Evolutionary conservation across 129 eudicot genomes (phyloP), one percentile per base, ranked within the genome.

Genomic region (Lactuca sativa): DNA sequence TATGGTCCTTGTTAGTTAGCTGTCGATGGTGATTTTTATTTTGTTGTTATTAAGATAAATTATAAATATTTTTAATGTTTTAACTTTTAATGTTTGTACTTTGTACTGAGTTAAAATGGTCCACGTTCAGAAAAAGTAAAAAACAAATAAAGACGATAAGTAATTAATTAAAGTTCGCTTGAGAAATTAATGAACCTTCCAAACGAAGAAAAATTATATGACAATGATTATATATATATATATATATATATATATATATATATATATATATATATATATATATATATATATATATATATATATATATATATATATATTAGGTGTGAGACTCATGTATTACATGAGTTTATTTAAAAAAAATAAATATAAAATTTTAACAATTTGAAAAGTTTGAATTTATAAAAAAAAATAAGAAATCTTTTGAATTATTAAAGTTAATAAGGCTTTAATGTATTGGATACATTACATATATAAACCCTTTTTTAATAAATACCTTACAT

Each of bases 91-190:
- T 52, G 36, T 37, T 62, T 34, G 59, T 11, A 47, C 21, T 55
- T 52, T 61, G 75, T 62, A 61, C 56, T 62, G 13, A 69, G 40
- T 3, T 36, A 15, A 56, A 36, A 37, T 69, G 69, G 69, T 48
- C 68, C 60, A 60, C 32, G 47, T 69, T 76, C 69, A 38, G 51
- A 56, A 52, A 60, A 76, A 48, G 69, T 59, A 40, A 76, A 41
- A 69, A 52, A 31, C 6, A 37, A 36, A 48, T 56, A 56, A 60
- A 61, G 33, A 64, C 62, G 59, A 69, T 64, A 61, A 53, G 59
- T 13, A 52, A 47, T 68, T 16, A 60, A 69, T 16, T 38, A 53
- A 69, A 76, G 75, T 76, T 62, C 5, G 79, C 31, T 76, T 76
- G 57, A 9, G 75, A 69, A 60, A 37, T 69, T 30, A 76, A 76